Evolutionary conservation across 257 asterid species (phyloP), one percentile per base, ranked within the genome.

Genomic region (Scutellaria minor): DNA sequence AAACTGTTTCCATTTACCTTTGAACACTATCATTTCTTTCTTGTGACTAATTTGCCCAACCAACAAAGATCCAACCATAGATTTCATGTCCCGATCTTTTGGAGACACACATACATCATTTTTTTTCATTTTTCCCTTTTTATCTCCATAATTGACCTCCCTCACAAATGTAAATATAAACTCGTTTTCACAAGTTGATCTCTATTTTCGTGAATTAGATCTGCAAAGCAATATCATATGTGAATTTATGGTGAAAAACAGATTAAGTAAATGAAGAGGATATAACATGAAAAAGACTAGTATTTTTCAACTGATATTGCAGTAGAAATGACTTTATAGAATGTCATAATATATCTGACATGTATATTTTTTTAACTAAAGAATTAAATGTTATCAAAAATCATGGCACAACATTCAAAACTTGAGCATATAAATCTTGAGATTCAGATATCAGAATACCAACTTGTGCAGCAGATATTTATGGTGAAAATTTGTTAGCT

Each of bases 41-140:
- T 70, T 78, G 56, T 76, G 86, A 79, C 78, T 83, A 76, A 78
- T 62, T 55, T 77, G 70, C 74, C 80, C 77, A 73, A 78, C 86
- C 85, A 84, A 75, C 96, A 87, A 79, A 83, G 75, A 86, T 83
- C 90, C 76, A 60, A 59, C 79, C 72, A 7, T 71, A 84, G 95
- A 89, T 89, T 80, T 87, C 67, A 40, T 91, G 96, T 91, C 92
- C 80, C 81, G 37, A 65, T 67, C 95, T 89, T 87, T 87, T 85
- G 80, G 86, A 75, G 95, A 91, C 90, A 92, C 79, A 68, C 78
- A 80, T 79, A 56, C 75, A 77, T 78, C 83, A 81, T 79, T 72
- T 22, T 58, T 67, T 63, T 64, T 20, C 50, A 24, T 59, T 50
- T 68, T 63, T 4, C 55, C 75, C 61, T 41, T 5, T 51, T 63